phyloP scores from a whole-genome alignment of 805 yeast genomes.

The Candida tibetensis region DNA sequence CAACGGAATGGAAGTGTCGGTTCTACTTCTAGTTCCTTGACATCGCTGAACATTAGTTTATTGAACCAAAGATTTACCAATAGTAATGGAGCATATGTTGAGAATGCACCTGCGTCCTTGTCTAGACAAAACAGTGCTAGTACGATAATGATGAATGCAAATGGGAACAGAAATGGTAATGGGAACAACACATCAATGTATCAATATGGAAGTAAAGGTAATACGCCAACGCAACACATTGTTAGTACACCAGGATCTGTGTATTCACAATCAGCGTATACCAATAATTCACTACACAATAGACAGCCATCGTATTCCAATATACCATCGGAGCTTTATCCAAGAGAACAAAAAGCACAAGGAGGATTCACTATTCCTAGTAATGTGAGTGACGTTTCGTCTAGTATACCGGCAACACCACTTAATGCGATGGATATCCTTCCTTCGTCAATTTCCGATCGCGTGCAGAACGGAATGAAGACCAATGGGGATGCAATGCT shows the following conservation, averaged over 20 bases:
- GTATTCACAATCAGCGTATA: background rate
- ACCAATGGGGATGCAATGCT: background rate
- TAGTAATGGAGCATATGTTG: slow-evolving; percentile 18
- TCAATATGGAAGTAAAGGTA: background rate
- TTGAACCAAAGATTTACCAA: slow-evolving; percentile 19
- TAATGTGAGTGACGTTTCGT: slow-evolving; percentile 4
- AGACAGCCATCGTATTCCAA: slow-evolving; percentile 10
- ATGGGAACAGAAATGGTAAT: background rate
- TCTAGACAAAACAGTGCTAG: slow-evolving; percentile 13
- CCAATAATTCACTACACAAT: background rate
- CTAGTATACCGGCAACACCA: slow-evolving; percentile 13
- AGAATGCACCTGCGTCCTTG: slow-evolving; percentile 8
- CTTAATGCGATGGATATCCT: slow-evolving; percentile 12
- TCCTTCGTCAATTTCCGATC: slow-evolving; percentile 3
- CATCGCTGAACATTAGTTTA: slow-evolving; percentile 22
- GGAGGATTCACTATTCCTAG: slow-evolving; percentile 1
- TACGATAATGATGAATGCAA: slow-evolving; percentile 5
- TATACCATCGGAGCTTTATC: slow-evolving; percentile 6
- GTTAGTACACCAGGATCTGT: background rate
- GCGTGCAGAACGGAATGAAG: background rate
- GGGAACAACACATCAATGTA: slow-evolving; percentile 1
- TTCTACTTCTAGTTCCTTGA: slow-evolving; percentile 12
- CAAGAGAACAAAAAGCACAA: slow-evolving; percentile 2
- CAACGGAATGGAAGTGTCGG: slow-evolving; percentile 6
- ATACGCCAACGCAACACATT: background rate